Conservation (phyloP, 2,329 filamentous ascomycete genomes). For the Colletotrichum chrysophilum region DNA sequence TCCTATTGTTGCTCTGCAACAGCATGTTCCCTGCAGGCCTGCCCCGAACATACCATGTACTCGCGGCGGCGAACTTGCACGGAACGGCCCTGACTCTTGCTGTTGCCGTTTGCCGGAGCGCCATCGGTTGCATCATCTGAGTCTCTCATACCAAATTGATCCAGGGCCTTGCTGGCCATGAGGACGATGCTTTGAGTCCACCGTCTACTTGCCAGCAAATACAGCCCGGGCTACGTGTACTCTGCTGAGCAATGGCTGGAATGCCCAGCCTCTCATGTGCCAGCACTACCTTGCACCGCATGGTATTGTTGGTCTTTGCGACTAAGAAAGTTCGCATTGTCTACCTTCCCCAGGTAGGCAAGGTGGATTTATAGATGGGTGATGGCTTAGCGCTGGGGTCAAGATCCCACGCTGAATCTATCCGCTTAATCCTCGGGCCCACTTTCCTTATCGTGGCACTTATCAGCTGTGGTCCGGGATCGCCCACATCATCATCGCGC, state of each 20-base stretch:
- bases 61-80: neutral
- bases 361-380: neutral
- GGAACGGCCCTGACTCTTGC: neutral
- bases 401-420: neutral
- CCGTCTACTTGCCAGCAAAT: neutral
- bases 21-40: neutral
- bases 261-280: neutral
- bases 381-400: neutral
- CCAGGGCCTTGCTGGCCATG: neutral
- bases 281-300: neutral
- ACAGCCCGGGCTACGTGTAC: neutral
- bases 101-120: neutral
- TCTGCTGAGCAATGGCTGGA: neutral
- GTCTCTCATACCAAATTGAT: neutral
- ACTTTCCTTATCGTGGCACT: neutral
- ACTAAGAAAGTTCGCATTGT: constrained; percentile 1
- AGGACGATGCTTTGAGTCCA: neutral
- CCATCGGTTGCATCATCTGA: neutral
- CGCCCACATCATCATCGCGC: constrained; percentile 23
- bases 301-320: neutral
- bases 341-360: neutral
- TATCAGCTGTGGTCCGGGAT: constrained; percentile 17
- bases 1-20: neutral
- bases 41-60: neutral
- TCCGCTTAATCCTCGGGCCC: constrained; percentile 7